A percentile compares a stretch with the other conserved stretches of the same genome.
phyloP scores from a whole-genome alignment of 208 protist genomes.

The Leptomonas pyrrhocoris region DNA sequence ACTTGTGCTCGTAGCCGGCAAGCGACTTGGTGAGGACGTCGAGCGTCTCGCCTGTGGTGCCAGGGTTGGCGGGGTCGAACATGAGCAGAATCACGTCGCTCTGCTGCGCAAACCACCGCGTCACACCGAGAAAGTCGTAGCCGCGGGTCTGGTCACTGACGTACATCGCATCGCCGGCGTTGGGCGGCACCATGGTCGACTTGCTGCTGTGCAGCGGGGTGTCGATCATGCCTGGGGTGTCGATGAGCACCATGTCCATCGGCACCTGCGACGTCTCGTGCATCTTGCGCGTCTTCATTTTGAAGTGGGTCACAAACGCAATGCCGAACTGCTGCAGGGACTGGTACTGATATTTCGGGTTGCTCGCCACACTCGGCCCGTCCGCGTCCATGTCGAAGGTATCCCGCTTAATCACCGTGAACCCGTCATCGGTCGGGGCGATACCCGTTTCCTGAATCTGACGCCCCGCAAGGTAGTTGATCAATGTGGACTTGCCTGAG shows the following conservation, averaged over 20 bases:
- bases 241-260: slow-evolving; percentile 82
- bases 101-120: slow-evolving; percentile 87
- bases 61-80: slow-evolving; percentile 90
- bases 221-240: slow-evolving; percentile 94
- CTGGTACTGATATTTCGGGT: slow-evolving; percentile 71
- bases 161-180: background rate
- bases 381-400: slow-evolving; percentile 70
- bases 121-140: slow-evolving; percentile 88
- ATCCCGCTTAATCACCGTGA: slow-evolving; percentile 84
- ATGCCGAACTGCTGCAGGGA: slow-evolving; percentile 80
- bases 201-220: slow-evolving; percentile 59
- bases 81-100: slow-evolving; percentile 91
- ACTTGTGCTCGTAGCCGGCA: slow-evolving; percentile 86
- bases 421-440: slow-evolving; percentile 91
- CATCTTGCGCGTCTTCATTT: slow-evolving; percentile 74
- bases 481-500: slow-evolving; percentile 90
- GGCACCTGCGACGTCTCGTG: slow-evolving; percentile 44
- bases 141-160: slow-evolving; percentile 62
- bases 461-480: slow-evolving; percentile 85
- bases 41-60: slow-evolving; percentile 91
- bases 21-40: slow-evolving; percentile 90
- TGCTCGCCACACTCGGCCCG: slow-evolving; percentile 76
- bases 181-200: slow-evolving; percentile 27
- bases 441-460: slow-evolving; percentile 86
- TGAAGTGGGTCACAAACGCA: slow-evolving; percentile 77